Percentiles rank a stretch among this genome's conserved stretches.
phyloP scores from a whole-genome alignment of 1,284 basidiomycete species.

The Melampsora larici-populina region DNA sequence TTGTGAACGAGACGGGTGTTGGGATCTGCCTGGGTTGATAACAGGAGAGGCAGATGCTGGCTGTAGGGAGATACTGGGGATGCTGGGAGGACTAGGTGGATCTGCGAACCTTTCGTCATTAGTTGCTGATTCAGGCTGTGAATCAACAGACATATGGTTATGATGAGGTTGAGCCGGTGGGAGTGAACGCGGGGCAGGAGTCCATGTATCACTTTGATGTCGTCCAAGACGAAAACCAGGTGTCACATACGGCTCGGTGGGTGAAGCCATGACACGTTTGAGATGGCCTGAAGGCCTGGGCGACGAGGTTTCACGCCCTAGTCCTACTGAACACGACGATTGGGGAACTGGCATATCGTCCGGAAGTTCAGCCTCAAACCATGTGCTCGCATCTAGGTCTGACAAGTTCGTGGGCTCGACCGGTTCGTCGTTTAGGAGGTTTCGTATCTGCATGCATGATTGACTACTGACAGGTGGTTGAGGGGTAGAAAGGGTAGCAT shows the following conservation, averaged over 20 bases:
- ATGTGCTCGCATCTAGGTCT: constrained; percentile 28
- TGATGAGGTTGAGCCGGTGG: constrained; percentile 6
- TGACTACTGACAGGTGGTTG: constrained; percentile 5
- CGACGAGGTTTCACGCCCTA: no score
- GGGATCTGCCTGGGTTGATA: no score
- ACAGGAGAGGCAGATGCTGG: no score
- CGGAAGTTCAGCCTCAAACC: constrained; percentile 23
- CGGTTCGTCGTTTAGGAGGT: constrained; percentile 41
- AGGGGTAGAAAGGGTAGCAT: background rate
- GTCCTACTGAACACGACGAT: background rate
- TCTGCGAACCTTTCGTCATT: constrained; percentile 43
- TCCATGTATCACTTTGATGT: background rate
- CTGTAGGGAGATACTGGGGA: background rate
- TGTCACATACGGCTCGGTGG: background rate
- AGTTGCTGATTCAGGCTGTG: constrained; percentile 2
- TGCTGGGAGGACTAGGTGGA: constrained; percentile 32
- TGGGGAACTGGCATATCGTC: background rate
- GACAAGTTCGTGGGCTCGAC: constrained; percentile 25
- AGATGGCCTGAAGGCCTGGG: background rate
- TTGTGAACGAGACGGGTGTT: no score
- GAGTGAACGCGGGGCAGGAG: constrained; percentile 9
- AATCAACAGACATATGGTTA: background rate
- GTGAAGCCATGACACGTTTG: constrained; percentile 2
- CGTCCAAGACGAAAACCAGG: background rate
- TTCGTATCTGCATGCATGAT: constrained; percentile 42